Evolutionary conservation across 345 rosid genomes (phyloP), one percentile per base, ranked within the genome.

Genomic region (Brassica carinata): DNA sequence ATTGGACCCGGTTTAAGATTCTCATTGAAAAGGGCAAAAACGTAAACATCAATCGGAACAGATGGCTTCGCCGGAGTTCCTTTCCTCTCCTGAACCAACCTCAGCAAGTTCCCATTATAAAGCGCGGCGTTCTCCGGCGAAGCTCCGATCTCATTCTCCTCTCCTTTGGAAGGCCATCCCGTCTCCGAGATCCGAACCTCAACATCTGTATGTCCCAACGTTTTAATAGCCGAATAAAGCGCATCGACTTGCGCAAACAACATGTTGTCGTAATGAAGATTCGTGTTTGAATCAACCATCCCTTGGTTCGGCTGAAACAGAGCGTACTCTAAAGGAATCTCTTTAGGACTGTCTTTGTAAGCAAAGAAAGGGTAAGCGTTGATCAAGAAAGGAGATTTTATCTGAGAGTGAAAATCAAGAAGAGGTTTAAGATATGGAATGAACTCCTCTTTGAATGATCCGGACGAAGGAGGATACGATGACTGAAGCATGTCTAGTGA

Each of bases 161-260:
- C 97, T 7, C 98, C 99, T 72, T 78, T 88, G 0, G 99, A 96
- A 0, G 99, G 99, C 99, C 99, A 96, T 0, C 99, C 99, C 7
- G 99, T 96, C 83, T 96, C 99, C 0, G 99, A 94, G 29, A 96
- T 74, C 87, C 81, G 74, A 1, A 94, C 94, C 71, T 85, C 87
- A 8, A 93, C 64, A 67, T 91, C 90, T 0, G 86, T 79, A 59
- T 89, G 92, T 1, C 99, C 99, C 89, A 92, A 63, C 7, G 91
- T 85, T 58, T 84, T 85, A 18, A 96, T 94, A 1, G 99, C 99
- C 0, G 91, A 79, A 69, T 93, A 92, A 55, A 96, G 90, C 30
- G 97, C 97, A 59, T 96, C 99, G 31, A 96, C 71, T 77, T 96
- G 99, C 74, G 99, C 99, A 74, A 84, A 96, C 86, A 96, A 68